These are phyloP conservation scores for Murraya koenigii DNA, from an alignment of 345 rosid species.

Conservation along the genomic window DNA sequence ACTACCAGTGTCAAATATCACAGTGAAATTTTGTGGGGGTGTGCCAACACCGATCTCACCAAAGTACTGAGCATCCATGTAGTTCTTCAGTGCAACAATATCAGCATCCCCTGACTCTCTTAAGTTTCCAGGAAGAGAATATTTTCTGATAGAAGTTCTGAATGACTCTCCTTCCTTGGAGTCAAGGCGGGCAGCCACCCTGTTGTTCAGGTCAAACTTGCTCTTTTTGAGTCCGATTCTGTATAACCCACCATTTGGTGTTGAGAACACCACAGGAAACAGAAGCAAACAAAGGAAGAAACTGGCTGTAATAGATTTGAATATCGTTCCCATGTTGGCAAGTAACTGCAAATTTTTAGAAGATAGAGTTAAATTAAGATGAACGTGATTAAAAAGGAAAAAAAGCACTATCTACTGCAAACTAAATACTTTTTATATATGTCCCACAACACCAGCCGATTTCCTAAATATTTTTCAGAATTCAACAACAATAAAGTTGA, in stretches of 20 bases:
- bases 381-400: not conserved
- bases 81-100: conserved; percentile 67
- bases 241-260: conserved; percentile 41
- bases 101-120: conserved; percentile 56
- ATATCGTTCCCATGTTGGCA: conserved; percentile 37
- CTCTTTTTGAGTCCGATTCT: conserved; percentile 72
- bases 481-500: not conserved
- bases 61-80: conserved; percentile 92
- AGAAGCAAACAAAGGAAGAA: conserved; percentile 43
- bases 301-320: conserved; percentile 16
- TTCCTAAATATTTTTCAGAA: not conserved
- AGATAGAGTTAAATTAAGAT: not conserved
- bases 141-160: conserved; percentile 43
- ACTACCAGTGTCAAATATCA: conserved; percentile 95
- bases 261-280: conserved; percentile 39
- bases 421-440: not conserved
- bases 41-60: conserved; percentile 90
- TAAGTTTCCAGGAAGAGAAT: conserved; percentile 35
- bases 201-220: conserved; percentile 52
- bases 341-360: conserved; percentile 26
- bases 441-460: not conserved
- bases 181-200: conserved; percentile 50
- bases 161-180: conserved; percentile 46
- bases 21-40: conserved; percentile 86
- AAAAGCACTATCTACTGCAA: not conserved